Conservation (phyloP, 2,329 filamentous ascomycete species). For the Laburnicola sp. region DNA sequence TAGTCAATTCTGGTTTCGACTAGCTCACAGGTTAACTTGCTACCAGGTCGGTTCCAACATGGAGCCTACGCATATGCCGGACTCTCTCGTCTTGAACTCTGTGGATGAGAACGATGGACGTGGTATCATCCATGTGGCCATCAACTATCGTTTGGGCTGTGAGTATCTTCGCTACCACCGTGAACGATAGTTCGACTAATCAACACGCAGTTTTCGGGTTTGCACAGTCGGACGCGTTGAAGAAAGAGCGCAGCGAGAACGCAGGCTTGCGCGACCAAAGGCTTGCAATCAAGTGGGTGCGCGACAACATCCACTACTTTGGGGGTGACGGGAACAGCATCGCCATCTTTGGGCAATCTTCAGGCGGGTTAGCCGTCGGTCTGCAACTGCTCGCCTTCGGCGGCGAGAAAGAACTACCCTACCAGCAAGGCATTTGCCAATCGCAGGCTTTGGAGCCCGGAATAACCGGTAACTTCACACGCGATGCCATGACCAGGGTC, state of each 20-base stretch:
- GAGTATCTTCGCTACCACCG: not conserved
- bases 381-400: conserved; percentile 43
- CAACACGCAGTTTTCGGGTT: conserved; percentile 42
- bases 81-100: conserved; percentile 53
- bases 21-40: conserved; percentile 16
- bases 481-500: conserved; percentile 51
- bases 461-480: conserved; percentile 52
- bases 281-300: conserved; percentile 46
- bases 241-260: conserved; percentile 40
- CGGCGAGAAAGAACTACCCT: conserved; percentile 33
- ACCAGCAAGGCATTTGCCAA: conserved; percentile 45
- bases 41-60: conserved; percentile 36
- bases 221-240: conserved; percentile 38
- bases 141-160: conserved; percentile 44
- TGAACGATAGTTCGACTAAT: not conserved
- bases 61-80: conserved; percentile 47
- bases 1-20: not conserved
- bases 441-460: conserved; percentile 57
- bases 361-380: conserved; percentile 36
- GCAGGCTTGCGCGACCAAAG: conserved; percentile 46
- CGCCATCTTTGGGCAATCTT: conserved; percentile 43
- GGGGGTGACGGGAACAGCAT: conserved; percentile 35
- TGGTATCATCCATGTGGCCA: conserved; percentile 44
- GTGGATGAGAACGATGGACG: conserved; percentile 48
- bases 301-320: conserved; percentile 41